Conservation (phyloP, 805 yeast genomes). For the Kazachstania bromeliacearum region DNA sequence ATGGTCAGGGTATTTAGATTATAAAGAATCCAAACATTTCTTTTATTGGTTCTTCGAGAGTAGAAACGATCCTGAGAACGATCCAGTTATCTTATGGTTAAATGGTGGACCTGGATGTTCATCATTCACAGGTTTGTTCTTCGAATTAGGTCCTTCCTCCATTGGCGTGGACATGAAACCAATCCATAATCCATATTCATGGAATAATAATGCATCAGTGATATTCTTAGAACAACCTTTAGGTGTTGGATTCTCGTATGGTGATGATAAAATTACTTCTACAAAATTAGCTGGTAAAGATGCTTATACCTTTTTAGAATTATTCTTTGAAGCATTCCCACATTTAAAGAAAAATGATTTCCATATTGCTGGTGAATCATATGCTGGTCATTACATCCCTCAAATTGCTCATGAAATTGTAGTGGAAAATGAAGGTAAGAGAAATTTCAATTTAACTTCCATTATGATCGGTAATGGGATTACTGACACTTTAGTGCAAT, state of each 20-base stretch:
- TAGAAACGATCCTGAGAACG: conserved; percentile 74
- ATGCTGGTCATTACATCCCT: conserved; percentile 79
- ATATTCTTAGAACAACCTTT: conserved; percentile 92
- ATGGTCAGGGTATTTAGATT: conserved; percentile 75
- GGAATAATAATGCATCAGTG: conserved; percentile 88
- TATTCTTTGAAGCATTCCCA: conserved; percentile 80
- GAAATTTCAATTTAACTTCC: conserved; percentile 59
- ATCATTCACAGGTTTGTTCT: conserved; percentile 78
- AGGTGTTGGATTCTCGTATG: conserved; percentile 83
- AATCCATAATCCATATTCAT: conserved; percentile 70
- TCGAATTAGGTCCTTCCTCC: conserved; percentile 85
- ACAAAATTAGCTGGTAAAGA: conserved; percentile 83
- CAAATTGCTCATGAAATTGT: conserved; percentile 49
- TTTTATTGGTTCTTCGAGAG: conserved; percentile 93
- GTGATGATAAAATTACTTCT: conserved; percentile 49
- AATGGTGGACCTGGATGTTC: conserved; percentile 98
- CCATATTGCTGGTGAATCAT: conserved; percentile 80
- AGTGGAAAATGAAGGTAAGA: conserved; percentile 32
- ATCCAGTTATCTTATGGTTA: conserved; percentile 80
- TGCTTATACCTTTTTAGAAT: conserved; percentile 71
- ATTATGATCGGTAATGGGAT: conserved; percentile 89
- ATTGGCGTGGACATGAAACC: conserved; percentile 59
- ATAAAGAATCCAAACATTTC: conserved; percentile 69
- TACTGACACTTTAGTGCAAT: conserved; percentile 75
- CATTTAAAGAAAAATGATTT: conserved; percentile 48